These are phyloP conservation scores for Pyricularia sp. DNA, from an alignment of 2,329 filamentous ascomycete species.

Conservation along the genomic window DNA sequence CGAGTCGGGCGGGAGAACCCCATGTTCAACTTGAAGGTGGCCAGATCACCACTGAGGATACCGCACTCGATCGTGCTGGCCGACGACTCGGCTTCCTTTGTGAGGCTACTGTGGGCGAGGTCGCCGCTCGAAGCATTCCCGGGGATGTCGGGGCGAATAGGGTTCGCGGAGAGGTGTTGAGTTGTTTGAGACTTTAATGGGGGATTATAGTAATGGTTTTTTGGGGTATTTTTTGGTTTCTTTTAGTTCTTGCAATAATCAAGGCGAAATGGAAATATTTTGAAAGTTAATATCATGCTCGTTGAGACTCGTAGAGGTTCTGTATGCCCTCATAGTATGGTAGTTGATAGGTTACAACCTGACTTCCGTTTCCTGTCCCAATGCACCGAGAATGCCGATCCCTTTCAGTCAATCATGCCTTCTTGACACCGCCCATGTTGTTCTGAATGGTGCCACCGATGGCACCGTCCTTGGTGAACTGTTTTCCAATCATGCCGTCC, in stretches of 20 bases:
- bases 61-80: not conserved
- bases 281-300: not conserved
- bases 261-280: not conserved
- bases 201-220: no score
- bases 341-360: not conserved
- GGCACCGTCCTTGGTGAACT: constrained; percentile 42
- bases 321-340: not conserved
- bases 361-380: not conserved
- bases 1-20: not conserved
- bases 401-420: not conserved
- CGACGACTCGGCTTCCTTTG: not conserved
- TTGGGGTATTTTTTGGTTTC: no score
- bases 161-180: not conserved
- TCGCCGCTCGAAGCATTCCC: not conserved
- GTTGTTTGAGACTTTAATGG: not conserved
- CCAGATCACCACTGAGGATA: not conserved
- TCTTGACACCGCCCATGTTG: constrained; percentile 23
- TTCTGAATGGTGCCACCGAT: constrained; percentile 45
- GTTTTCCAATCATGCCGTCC: constrained; percentile 42
- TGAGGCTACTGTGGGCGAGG: not conserved
- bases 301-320: not conserved
- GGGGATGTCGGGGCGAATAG: not conserved
- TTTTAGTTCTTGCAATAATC: not conserved
- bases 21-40: not conserved
- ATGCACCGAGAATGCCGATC: not conserved